A percentile compares a stretch with the other conserved stretches of the same genome.
These are phyloP conservation scores for Guadua angustifolia DNA, from an alignment of 176 grass and related monocot species.

Conservation along the genomic window DNA sequence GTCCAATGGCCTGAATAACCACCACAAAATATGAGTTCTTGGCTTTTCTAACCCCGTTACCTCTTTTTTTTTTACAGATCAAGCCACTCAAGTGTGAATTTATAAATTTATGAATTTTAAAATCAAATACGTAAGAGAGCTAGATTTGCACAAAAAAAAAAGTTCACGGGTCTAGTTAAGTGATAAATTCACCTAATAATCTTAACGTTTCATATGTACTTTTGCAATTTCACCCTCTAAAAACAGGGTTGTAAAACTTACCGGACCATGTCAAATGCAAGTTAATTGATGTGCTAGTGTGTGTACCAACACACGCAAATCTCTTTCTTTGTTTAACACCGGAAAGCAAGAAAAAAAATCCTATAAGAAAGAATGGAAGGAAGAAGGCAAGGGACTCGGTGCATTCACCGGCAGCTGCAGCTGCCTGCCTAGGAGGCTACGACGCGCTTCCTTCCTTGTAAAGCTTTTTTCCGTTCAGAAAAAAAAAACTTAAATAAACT, in stretches of 20 bases:
- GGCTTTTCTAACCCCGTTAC: no score
- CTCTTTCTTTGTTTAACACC: background rate
- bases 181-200: background rate
- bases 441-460: conserved; percentile 32
- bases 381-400: background rate
- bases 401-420: background rate
- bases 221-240: background rate
- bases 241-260: background rate
- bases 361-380: background rate
- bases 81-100: no score
- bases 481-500: conserved; percentile 10
- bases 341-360: background rate
- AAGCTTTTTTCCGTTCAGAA: background rate
- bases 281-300: background rate
- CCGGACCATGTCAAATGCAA: background rate
- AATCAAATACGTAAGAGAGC: no score
- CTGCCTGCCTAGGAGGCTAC: background rate
- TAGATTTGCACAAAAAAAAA: no score
- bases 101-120: no score
- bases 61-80: no score
- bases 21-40: background rate
- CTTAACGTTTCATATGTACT: background rate
- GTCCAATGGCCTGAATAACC: background rate
- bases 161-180: no score
- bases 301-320: background rate